Evolutionary conservation across 208 protist genomes (phyloP), one percentile per base, ranked within the genome.

Genomic region (Trypanosoma brucei): DNA sequence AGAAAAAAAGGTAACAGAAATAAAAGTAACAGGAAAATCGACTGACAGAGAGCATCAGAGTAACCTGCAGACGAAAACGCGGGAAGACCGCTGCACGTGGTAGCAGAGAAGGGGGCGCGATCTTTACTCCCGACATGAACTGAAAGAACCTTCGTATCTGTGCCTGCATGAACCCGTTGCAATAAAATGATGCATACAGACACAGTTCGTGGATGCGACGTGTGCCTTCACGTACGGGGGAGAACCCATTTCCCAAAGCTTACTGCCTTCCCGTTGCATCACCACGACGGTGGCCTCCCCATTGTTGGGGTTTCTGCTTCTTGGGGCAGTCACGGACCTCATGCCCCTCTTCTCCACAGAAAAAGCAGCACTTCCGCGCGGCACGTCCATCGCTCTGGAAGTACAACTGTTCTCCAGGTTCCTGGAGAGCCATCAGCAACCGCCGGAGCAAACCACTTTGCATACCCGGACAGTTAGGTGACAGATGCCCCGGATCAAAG

Each of bases 401-500:
- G 64, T 68, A 73, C 3, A 78, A 62, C 11, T 75, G 61, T 65
- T 94, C 74, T 0, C 84, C 87, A 0, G 86, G 86, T 72, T 95
- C 86, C 53, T 86, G 84, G n/a, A 93, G 52, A 52, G 68, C 67
- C 3, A 68, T 64, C 8, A 94, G 74, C 34, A 77, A 64, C 46
- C 80, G 75, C 59, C 83, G 80, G 56, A 96, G 53, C 2, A 78
- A 48, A 11, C 84, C 82, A 74, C 86, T 77, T 63, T 86, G 80
- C 11, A 79, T 65, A 2, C 87, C 86, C 0, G 91, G 86, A 65
- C 91, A 96, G 59, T 91, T 75, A 1, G 84, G 79, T 0, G 86
- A 75, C 30, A 93, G 69, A 68, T 96, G 91, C 2, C 91, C 91
- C 6, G 88, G 91, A 66, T 96, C 91, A 49, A 88, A 76, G 71